These are phyloP conservation scores for Aspergillus sojae DNA, from an alignment of 2,329 filamentous ascomycete genomes.

Conservation along the genomic window DNA sequence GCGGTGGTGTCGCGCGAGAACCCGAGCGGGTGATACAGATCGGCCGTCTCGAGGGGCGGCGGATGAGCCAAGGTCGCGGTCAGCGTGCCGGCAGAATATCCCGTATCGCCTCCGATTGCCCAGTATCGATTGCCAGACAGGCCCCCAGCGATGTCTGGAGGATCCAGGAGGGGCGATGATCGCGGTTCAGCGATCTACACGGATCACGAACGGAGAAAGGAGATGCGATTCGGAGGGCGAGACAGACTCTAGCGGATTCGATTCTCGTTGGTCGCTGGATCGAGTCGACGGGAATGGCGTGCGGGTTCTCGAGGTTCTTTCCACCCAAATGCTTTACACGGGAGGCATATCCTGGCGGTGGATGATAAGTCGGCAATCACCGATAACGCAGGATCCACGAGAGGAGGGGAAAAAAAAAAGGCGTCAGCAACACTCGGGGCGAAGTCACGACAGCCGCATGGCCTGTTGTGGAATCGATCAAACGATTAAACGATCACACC, in stretches of 20 bases:
- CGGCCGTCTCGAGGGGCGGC: slow-evolving; percentile 41
- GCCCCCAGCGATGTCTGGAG: slow-evolving; percentile 49
- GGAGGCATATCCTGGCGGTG: slow-evolving; percentile 2
- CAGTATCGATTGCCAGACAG: slow-evolving; percentile 53
- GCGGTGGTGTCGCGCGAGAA: slow-evolving; percentile 48
- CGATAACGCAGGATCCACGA: background rate
- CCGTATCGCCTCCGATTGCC: slow-evolving; percentile 42
- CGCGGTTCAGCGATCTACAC: slow-evolving; percentile 34
- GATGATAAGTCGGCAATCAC: background rate
- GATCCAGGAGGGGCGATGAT: slow-evolving; percentile 55
- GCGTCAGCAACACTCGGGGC: background rate
- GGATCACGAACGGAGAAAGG: background rate
- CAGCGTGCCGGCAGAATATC: slow-evolving; percentile 35
- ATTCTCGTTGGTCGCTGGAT: background rate
- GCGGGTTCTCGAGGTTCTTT: background rate
- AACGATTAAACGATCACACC: background rate
- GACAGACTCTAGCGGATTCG: background rate
- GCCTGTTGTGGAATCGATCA: background rate
- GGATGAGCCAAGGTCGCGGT: slow-evolving; percentile 45
- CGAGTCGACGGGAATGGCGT: background rate
- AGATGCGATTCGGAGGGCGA: background rate
- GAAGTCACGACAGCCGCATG: background rate
- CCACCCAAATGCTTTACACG: background rate
- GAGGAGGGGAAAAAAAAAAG: background rate
- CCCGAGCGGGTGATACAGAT: slow-evolving; percentile 43